Evolutionary conservation across 2,329 filamentous ascomycete genomes (phyloP).

Genomic region (Colletotrichum magnum): DNA sequence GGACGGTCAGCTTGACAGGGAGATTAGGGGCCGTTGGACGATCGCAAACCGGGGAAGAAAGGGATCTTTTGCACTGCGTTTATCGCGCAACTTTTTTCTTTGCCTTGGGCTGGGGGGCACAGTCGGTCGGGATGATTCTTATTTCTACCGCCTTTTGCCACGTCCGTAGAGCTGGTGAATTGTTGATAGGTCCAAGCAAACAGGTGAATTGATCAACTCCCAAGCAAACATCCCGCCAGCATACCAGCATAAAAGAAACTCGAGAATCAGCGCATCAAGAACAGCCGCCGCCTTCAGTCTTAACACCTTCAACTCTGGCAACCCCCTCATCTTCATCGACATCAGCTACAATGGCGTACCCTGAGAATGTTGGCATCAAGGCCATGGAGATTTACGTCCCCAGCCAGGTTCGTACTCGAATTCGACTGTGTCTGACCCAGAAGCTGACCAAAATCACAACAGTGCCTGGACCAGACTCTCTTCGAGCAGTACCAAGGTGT

Average conservation of each 20-base stretch:
- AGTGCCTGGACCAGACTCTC: constrained; percentile 77
- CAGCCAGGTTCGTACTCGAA: constrained; percentile 75
- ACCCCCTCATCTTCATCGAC: background rate
- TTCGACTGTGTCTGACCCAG: background rate
- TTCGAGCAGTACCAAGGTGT: constrained; percentile 90
- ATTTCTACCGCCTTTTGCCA: too few species aligned
- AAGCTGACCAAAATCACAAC: too few species aligned
- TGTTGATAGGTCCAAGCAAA: too few species aligned
- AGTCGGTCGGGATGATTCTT: background rate
- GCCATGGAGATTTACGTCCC: constrained; percentile 93
- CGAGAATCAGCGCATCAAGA: too few species aligned
- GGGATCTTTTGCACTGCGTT: background rate
- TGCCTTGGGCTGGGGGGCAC: too few species aligned
- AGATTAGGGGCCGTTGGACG: background rate
- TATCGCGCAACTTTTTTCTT: background rate
- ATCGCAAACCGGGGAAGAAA: background rate
- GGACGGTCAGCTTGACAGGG: background rate
- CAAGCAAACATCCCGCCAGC: too few species aligned
- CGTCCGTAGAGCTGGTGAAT: too few species aligned
- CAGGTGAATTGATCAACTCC: too few species aligned
- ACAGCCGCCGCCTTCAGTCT: background rate
- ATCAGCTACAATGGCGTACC: constrained; percentile 73
- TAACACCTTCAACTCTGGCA: background rate
- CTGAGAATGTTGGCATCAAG: constrained; percentile 92
- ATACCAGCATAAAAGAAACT: too few species aligned